Evolutionary conservation across 2,329 filamentous ascomycete species (phyloP), one percentile per base, ranked within the genome.

Genomic region (Dendrostoma leiphaemia): DNA sequence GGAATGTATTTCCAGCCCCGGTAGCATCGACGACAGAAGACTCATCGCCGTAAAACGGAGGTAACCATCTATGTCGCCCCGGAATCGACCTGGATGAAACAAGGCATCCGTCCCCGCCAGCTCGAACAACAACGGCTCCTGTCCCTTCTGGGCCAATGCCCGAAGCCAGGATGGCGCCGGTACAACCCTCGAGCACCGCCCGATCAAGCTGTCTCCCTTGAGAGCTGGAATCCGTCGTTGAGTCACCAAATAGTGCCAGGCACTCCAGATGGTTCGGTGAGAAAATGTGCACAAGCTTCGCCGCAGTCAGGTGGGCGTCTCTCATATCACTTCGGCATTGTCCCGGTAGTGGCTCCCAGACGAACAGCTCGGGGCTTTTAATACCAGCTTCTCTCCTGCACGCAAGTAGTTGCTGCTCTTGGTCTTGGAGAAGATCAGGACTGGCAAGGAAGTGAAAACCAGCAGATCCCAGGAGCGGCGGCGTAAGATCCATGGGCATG

Each of bases 261-360:
- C 72, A 52, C 38, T 72, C 70, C n/a, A 71, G 60, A 41, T 71
- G 70, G 49, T 72, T 72, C 3, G 70, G 70, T 9, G 67, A 69
- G 52, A 72, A 67, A 5, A 72, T 59, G 31, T 70, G 64, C 0
- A 71, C 67, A 1, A 60, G 38, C 41, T 53, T 60, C 21, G 37
- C 67, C 32, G 59, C 67, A 58, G 38, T 63, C 51, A 41, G 37
- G 55, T 57, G 61, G 41, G 56, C 62, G 54, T 65, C 64, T 57
- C 68, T 32, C 62, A 62, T 46, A 60, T 60, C 31, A 6, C 45
- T 49, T 2, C 24, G 51, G 38, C 64, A 66, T 54, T 35, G 26
- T 50, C 61, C 9, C 48, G 62, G 53, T n/a, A 46, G 13, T 12
- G 53, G 53, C 24, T 56, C 49, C 53, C 53, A 56, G 3, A 56